These are phyloP conservation scores for Viridothelium virens DNA, from an alignment of 495 filamentous ascomycete genomes.

Conservation along the genomic window DNA sequence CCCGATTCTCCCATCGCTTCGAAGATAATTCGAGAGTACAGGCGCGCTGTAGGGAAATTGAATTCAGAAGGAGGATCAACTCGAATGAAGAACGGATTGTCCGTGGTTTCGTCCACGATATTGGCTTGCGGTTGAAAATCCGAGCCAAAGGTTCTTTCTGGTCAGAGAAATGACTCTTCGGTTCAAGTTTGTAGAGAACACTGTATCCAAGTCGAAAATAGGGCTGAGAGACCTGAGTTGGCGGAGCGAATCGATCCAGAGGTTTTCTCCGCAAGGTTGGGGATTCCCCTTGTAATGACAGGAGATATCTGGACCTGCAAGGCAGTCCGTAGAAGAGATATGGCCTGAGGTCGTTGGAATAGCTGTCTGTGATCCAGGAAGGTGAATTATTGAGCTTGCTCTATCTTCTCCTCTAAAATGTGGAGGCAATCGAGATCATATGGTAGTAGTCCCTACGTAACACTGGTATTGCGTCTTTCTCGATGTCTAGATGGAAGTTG, in stretches of 20 bases:
- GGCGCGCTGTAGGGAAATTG: not conserved
- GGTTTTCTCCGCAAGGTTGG: not conserved
- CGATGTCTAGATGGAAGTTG: no score
- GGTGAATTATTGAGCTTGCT: not conserved
- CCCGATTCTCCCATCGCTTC: not conserved
- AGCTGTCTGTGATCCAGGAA: not conserved
- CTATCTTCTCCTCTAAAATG: not conserved
- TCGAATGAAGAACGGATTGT: not conserved
- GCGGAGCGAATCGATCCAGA: not conserved
- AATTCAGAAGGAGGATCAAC: not conserved
- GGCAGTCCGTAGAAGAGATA: not conserved
- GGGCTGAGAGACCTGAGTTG: not conserved
- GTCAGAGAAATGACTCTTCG: not conserved
- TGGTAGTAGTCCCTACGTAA: not conserved
- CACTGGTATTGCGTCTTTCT: not conserved
- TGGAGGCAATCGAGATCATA: not conserved
- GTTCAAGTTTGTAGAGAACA: not conserved
- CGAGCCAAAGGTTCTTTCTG: not conserved
- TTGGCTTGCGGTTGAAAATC: not conserved
- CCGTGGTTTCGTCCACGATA: not conserved
- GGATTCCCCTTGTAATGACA: not conserved
- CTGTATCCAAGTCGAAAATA: not conserved
- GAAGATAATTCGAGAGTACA: not conserved
- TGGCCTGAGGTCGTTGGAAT: not conserved
- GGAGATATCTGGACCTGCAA: not conserved